Evolutionary conservation across 805 yeast species (phyloP).

Genomic region (Kluyveromyces dobzhanskii): DNA sequence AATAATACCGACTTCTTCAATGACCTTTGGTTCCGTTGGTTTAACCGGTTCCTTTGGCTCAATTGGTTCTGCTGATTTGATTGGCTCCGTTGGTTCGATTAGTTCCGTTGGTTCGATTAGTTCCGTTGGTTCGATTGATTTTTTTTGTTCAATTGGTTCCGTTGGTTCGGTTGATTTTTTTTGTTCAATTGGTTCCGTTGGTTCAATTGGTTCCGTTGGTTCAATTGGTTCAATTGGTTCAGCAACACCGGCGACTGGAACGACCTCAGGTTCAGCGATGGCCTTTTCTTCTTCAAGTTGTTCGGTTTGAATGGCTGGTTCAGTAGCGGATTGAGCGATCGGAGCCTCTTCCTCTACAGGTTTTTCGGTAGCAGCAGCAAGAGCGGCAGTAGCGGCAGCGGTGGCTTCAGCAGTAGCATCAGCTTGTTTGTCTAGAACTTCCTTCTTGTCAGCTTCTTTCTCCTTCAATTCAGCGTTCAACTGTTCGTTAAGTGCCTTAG

Average conservation of each 20-base stretch:
- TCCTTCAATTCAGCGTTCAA: constrained; percentile 18
- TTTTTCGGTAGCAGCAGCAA: neutral
- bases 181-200: neutral
- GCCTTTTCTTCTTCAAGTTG: neutral
- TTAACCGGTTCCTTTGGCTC: constrained; percentile 8
- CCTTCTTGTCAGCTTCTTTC: constrained; percentile 4
- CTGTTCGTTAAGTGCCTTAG: constrained; percentile 47
- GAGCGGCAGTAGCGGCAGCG: neutral
- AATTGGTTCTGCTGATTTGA: constrained; percentile 18
- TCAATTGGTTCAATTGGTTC: neutral
- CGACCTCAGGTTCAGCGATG: neutral
- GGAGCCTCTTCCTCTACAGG: neutral
- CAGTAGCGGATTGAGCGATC: constrained; percentile 1
- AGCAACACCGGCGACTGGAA: neutral
- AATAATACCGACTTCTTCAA: constrained; percentile 8
- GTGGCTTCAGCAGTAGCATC: constrained; percentile 2
- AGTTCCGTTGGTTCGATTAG: neutral
- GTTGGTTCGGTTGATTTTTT: neutral
- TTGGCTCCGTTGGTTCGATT: constrained; percentile 1
- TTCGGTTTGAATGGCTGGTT: constrained; percentile 1
- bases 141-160: neutral
- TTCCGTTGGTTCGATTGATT: neutral
- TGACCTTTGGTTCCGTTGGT: neutral
- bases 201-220: neutral
- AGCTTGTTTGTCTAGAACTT: neutral